A percentile compares a stretch with the other conserved stretches of the same genome.
These are phyloP conservation scores for Flaveria ramosissima DNA, from an alignment of 129 eudicot species.

Conservation along the genomic window DNA sequence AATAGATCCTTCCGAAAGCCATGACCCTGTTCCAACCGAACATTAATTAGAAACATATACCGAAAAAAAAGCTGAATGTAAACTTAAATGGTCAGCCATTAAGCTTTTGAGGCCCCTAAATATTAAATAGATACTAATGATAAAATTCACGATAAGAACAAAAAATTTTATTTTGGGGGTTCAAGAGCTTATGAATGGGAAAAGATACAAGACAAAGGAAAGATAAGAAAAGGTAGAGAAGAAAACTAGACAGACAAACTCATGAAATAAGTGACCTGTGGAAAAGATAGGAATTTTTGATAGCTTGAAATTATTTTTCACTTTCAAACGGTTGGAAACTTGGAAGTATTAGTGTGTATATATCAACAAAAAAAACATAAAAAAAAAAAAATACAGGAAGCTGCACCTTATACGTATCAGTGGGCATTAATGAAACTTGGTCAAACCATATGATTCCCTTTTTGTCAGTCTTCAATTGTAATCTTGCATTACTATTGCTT, in stretches of 20 bases:
- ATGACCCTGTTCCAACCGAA: slow-evolving; percentile 62
- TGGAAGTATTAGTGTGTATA: background rate
- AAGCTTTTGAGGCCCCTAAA: slow-evolving; percentile 6
- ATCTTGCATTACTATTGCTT: slow-evolving; percentile 59
- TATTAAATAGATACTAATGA: background rate
- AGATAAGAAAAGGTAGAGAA: background rate
- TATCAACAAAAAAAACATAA: background rate
- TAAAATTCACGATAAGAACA: background rate
- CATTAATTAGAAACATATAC: background rate
- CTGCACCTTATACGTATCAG: slow-evolving; percentile 80
- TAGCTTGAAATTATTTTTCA: background rate
- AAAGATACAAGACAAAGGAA: background rate
- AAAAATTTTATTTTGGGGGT: background rate
- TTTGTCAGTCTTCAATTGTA: slow-evolving; percentile 54
- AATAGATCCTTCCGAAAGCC: slow-evolving; percentile 91
- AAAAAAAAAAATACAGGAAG: background rate
- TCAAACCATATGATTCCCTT: slow-evolving; percentile 95
- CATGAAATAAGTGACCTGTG: background rate
- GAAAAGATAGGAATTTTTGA: background rate
- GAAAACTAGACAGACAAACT: background rate
- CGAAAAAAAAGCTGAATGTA: background rate
- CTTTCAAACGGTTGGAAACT: slow-evolving; percentile 5
- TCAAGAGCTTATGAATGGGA: background rate
- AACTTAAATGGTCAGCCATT: slow-evolving; percentile 5
- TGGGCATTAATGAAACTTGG: slow-evolving; percentile 93